Base-by-base conservation (phyloP, 2,329 filamentous ascomycete species). In the Thermothelomyces thermophilus region DNA sequence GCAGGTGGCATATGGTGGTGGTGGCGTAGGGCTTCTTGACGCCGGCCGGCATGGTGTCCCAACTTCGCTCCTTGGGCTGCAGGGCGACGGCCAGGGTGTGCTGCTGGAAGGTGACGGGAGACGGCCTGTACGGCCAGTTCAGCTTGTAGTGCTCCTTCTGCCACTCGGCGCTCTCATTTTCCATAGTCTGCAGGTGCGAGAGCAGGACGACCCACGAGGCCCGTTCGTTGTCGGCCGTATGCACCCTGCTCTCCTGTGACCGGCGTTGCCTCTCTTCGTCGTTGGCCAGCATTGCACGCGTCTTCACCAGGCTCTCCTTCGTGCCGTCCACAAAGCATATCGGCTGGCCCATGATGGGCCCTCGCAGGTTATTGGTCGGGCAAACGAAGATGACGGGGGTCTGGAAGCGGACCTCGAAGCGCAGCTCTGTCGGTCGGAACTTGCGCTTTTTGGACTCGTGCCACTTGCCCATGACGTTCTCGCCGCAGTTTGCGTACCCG, bases 221-320 rank as follows among this genome's bases (percentile, higher is more conserved):
- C n/a, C 70, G 64, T 58, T 80, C 77, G 48, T 78, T 77, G 56
- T 80, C 74, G 5, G 76, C 74, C 2, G 77, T 80, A 53, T 77
- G 75, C 0, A 80, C 59, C 52, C 68, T 56, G 11, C 51, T 46
- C 26, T 48, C 36, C 22, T 60, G 52, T 19, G 48, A 40, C 30
- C 46, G 48, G 13, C 52, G 53, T 44, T 62, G 63, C 11, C 48
- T 46, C 35, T 68, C 64, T 39, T 67, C 62, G 0, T 66, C 59
- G 3, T 40, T 30, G 2, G 50, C 45, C 13, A 63, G 41, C 10
- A 64, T 60, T 0, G 67, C 64, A 50, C 64, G 60, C 0, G 69
- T 73, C 0, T 66, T 52, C 1, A 57, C 39, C 16, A 69, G 55
- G 57, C 70, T 75, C 3, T 67, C 3, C 0, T 53, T 16, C 0